Conservation (phyloP, 352 stramenopile genomes). For the Phytophthora litchii region DNA sequence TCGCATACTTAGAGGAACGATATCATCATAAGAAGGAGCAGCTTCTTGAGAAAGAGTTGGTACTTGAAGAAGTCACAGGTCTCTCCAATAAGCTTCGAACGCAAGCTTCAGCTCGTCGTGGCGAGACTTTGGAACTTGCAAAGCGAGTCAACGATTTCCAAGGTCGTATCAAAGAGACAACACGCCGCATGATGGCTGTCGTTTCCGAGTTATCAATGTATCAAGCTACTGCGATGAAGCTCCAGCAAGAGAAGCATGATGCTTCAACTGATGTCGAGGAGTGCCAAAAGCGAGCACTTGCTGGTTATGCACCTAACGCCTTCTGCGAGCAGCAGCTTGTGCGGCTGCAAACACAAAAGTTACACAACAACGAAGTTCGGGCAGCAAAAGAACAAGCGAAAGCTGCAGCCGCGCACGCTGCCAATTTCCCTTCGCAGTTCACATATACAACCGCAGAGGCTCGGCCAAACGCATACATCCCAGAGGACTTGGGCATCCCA, state of each 20-base stretch:
- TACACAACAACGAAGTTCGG: conserved; percentile 57
- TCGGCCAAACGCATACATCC: conserved; percentile 94
- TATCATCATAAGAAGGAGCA: conserved; percentile 93
- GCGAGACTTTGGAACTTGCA: conserved; percentile 82
- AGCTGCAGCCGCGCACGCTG: conserved; percentile 50
- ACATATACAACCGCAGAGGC: conserved; percentile 91
- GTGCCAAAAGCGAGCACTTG: conserved; percentile 53
- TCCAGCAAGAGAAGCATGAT: conserved; percentile 93
- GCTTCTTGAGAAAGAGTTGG: conserved; percentile 94
- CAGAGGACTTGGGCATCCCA: conserved; percentile 91
- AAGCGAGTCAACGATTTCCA: conserved; percentile 93
- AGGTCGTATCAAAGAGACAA: conserved; percentile 89
- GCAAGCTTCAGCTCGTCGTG: conserved; percentile 76
- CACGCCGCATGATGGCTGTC: conserved; percentile 94
- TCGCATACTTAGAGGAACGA: conserved; percentile 85
- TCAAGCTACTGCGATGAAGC: conserved; percentile 93
- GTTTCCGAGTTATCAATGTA: conserved; percentile 96
- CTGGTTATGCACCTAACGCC: conserved; percentile 75
- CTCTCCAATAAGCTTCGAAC: conserved; percentile 85
- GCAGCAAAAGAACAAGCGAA: conserved; percentile 48
- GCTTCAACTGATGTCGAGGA: conserved; percentile 71
- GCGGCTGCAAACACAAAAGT: conserved; percentile 58
- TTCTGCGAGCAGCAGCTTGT: conserved; percentile 81
- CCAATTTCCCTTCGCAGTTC: conserved; percentile 71
- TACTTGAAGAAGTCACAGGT: conserved; percentile 93